phyloP scores from a whole-genome alignment of 805 yeast genomes.

The Wickerhamiella australiensis region DNA sequence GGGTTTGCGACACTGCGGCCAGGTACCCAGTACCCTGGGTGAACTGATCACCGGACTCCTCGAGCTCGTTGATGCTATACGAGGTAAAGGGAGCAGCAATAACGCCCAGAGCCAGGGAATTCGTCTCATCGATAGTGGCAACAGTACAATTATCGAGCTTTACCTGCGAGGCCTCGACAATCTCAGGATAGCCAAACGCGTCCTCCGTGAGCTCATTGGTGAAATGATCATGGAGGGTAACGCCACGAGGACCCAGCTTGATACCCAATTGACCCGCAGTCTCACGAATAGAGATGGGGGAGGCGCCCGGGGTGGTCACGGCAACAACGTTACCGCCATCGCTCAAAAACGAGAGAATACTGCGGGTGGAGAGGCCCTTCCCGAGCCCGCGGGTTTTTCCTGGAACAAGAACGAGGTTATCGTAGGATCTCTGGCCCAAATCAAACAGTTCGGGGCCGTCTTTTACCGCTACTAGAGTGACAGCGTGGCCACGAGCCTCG shows the following conservation, averaged over 20 bases:
- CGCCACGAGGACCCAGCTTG: conserved; percentile 66
- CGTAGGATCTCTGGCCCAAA: conserved; percentile 38
- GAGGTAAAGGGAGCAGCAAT: conserved; percentile 20
- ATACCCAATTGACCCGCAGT: conserved; percentile 75
- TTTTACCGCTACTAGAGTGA: conserved; percentile 26
- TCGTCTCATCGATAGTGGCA: conserved; percentile 17
- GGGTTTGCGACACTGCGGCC: conserved; percentile 67
- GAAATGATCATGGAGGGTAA: conserved; percentile 56
- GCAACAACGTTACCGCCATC: conserved; percentile 67
- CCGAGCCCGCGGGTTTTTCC: conserved; percentile 35
- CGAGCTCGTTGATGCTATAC: conserved; percentile 20
- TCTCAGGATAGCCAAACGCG: conserved; percentile 19
- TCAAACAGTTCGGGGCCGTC: conserved; percentile 29
- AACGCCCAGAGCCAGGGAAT: conserved; percentile 17
- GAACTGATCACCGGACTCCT: conserved; percentile 15
- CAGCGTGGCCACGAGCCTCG: conserved; percentile 28
- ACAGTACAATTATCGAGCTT: conserved; percentile 7
- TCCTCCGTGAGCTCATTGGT: conserved; percentile 23
- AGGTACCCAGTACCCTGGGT: conserved; percentile 18
- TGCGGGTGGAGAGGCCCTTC: conserved; percentile 33
- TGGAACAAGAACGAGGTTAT: conserved; percentile 51
- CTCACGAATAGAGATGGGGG: conserved; percentile 50
- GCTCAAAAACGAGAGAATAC: conserved; percentile 46
- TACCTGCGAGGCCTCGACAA: conserved; percentile 12
- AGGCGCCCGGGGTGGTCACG: conserved; percentile 40